Evolutionary conservation across 371 early-diverging fungal species (phyloP).

Genomic region (Mucor piriformis): DNA sequence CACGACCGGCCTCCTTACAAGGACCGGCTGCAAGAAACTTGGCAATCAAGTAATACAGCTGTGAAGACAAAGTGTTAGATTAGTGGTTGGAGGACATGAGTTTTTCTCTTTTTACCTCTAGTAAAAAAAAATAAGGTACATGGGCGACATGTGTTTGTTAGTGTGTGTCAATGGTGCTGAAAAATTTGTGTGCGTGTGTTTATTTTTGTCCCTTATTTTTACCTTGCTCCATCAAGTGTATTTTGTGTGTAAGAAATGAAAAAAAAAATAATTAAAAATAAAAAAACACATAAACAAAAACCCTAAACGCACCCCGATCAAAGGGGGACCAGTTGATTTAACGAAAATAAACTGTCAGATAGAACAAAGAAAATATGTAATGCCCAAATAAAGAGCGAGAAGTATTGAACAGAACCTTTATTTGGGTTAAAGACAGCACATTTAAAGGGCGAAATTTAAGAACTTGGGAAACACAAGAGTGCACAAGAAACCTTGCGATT

Average conservation of each 20-base stretch:
- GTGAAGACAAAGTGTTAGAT: neutral
- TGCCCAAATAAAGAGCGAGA: too few relatives aligned
- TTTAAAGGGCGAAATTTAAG: too few relatives aligned
- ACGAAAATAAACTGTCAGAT: neutral
- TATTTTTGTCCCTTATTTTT: too few relatives aligned
- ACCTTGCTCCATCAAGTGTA: conserved; percentile 3
- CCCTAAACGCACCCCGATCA: neutral
- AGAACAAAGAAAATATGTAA: too few relatives aligned
- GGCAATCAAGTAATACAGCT: conserved; percentile 67
- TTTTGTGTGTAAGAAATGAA: neutral
- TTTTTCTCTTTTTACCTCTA: neutral
- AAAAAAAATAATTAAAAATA: neutral
- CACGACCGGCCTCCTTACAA: conserved; percentile 53
- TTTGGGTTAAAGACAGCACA: too few relatives aligned
- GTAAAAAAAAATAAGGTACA: neutral
- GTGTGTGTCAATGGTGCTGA: neutral
- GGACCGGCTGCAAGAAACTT: conserved; percentile 63
- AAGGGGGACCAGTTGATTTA: too few relatives aligned
- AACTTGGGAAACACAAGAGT: too few relatives aligned
- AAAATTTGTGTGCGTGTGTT: too few relatives aligned
- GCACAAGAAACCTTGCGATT: too few relatives aligned
- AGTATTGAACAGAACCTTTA: too few relatives aligned
- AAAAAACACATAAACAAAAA: neutral
- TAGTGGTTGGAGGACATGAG: neutral
- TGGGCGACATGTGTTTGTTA: too few relatives aligned